Base-by-base conservation (phyloP, 2,329 filamentous ascomycete genomes). In the Cryoendolithus antarcticus region DNA sequence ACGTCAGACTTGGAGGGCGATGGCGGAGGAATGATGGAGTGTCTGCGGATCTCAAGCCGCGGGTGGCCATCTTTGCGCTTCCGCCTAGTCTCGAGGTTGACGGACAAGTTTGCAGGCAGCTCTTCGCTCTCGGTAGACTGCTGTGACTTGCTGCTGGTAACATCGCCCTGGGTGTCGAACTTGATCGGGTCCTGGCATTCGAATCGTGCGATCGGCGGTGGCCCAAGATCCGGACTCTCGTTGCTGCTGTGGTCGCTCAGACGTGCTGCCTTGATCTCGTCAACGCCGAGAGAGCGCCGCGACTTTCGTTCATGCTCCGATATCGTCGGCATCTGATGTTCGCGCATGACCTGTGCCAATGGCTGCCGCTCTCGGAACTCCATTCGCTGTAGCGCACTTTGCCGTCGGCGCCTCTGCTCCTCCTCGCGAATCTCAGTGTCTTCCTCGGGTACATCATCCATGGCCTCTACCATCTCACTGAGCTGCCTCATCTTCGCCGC, bases 401-500 rank as follows among this genome's bases (percentile, higher is more conserved):
- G 39, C 12, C 37, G 36, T 48, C 48, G 41, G 49, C 35, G 32
- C 50, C 44, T 38, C 44, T 38, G 40, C 43, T 46, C 35, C 44
- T 41, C 41, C 49, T 47, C 44, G 38, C 31, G 32, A 9, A 39
- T 30, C 37, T 39, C 46, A 19, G 30, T 28, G 2, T 46, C 47
- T 6, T 39, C 45, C 15, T 45, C 41, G 28, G 48, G 48, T 2
- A 59, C 40, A 15, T 60, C 56, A 10, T 79, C 80, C 32, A 89
- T 66, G 21, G 72, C 71, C 33, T 72, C 75, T 8, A 91, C 70
- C 47, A 89, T 65, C 3, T 70, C 67, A 24, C 75, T 71, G 61
- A 86, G 73, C 63, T 88, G 81, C 28, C 71, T 64, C 12, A 91
- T 67, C 60, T 88, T 86, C 2, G 72, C 68, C 55, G 86, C 78